Evolutionary conservation across 495 filamentous ascomycete genomes (phyloP).

Genomic region (Penicillium lagena): DNA sequence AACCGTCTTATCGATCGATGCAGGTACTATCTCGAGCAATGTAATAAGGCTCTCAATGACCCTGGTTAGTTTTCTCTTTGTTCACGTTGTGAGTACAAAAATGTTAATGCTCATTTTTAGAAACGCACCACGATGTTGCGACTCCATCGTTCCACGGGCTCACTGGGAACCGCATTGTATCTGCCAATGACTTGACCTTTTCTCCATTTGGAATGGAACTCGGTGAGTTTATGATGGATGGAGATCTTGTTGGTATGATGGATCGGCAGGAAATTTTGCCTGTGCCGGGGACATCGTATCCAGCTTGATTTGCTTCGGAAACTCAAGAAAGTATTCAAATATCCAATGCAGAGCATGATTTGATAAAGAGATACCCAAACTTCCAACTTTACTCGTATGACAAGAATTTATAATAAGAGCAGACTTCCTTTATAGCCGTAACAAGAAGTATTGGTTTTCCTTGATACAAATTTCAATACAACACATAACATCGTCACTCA

Average conservation of each 20-base stretch:
- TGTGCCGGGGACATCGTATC: background rate
- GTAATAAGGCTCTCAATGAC: constrained; percentile 18
- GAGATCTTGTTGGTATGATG: constrained; percentile 23
- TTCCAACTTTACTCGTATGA: no score
- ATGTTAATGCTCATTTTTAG: background rate
- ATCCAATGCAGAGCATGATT: no score
- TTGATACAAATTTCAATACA: no score
- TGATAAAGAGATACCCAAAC: no score
- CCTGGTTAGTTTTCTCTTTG: constrained; percentile 11
- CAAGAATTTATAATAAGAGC: no score
- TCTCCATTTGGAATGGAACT: constrained; percentile 32
- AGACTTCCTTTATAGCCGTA: no score
- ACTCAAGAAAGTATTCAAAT: no score
- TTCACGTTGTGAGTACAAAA: background rate
- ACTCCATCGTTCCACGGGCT: constrained; percentile 3
- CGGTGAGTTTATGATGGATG: constrained; percentile 40
- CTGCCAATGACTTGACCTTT: constrained; percentile 6
- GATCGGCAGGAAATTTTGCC: constrained; percentile 3
- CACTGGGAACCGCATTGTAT: background rate
- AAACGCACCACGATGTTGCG: background rate
- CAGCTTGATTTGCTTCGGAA: no score
- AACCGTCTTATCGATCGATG: constrained; percentile 37
- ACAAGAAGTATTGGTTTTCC: no score
- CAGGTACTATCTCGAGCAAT: constrained; percentile 26
- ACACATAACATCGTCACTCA: background rate